Conservation (phyloP, 1,139 yeast species). For the Yamadazyma taylorii region DNA sequence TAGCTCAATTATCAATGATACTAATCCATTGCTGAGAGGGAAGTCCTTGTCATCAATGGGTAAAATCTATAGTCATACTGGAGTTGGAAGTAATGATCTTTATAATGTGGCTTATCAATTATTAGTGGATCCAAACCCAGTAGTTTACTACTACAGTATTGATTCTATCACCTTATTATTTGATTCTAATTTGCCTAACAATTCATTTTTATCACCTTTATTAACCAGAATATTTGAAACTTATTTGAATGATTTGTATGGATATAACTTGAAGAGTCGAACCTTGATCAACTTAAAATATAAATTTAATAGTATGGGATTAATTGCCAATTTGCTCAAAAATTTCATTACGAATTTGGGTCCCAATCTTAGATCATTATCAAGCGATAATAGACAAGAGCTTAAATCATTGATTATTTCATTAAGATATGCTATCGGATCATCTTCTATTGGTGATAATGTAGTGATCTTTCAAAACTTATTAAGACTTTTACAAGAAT, state of each 20-base stretch:
- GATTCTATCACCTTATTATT: slow-evolving; percentile 58
- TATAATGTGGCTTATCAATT: slow-evolving; percentile 62
- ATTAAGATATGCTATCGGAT: slow-evolving; percentile 36
- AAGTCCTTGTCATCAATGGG: slow-evolving; percentile 62
- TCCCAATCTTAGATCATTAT: slow-evolving; percentile 34
- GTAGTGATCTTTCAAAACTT: slow-evolving; percentile 26
- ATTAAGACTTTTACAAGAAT: slow-evolving; percentile 36
- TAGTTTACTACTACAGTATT: slow-evolving; percentile 73
- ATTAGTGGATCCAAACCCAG: slow-evolving; percentile 79
- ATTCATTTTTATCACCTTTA: slow-evolving; percentile 40
- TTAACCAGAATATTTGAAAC: slow-evolving; percentile 47
- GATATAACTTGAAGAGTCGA: slow-evolving; percentile 31
- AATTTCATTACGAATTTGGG: slow-evolving; percentile 39
- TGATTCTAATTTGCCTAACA: slow-evolving; percentile 53
- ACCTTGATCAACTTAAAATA: slow-evolving; percentile 31
- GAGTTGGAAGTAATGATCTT: slow-evolving; percentile 39
- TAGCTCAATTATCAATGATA: slow-evolving; percentile 54
- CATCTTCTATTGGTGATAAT: slow-evolving; percentile 29
- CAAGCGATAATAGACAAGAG: slow-evolving; percentile 20
- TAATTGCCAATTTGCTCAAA: slow-evolving; percentile 28
- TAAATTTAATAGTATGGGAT: slow-evolving; percentile 26
- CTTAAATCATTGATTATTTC: slow-evolving; percentile 33
- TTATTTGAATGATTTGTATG: slow-evolving; percentile 51
- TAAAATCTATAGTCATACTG: slow-evolving; percentile 49
- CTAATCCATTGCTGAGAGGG: slow-evolving; percentile 64